These are phyloP conservation scores for Nakazawaea pomicola DNA, from an alignment of 805 yeast species.

Conservation along the genomic window DNA sequence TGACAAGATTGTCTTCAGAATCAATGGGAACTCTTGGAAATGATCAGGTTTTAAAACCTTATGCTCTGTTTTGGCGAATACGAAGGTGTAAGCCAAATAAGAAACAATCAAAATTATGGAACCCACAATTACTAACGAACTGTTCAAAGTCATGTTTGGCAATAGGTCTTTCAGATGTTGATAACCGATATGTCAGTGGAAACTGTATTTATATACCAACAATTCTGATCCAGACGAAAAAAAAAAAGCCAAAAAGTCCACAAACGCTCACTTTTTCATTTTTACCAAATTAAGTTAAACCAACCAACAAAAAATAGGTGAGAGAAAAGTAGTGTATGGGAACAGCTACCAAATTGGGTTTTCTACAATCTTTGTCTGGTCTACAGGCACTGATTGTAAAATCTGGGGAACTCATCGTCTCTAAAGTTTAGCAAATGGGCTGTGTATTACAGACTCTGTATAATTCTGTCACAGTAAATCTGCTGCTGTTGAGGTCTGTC, in stretches of 20 bases:
- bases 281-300: slow-evolving; percentile 6
- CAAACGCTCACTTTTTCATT: no score
- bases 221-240: not conserved
- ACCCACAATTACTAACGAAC: slow-evolving; percentile 7
- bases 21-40: slow-evolving; percentile 75
- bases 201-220: not conserved
- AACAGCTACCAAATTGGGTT: no score
- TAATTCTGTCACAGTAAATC: no score
- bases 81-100: slow-evolving; percentile 25
- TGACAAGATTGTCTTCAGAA: slow-evolving; percentile 67
- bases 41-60: slow-evolving; percentile 60
- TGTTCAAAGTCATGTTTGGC: not conserved
- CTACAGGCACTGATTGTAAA: no score
- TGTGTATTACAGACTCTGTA: no score
- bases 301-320: no score
- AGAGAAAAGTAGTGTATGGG: no score
- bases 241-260: no score
- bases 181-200: not conserved
- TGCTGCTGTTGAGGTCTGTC: no score
- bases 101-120: slow-evolving; percentile 33
- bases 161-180: not conserved
- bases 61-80: slow-evolving; percentile 31
- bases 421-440: no score
- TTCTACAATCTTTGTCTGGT: no score
- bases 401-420: no score